phyloP scores from a whole-genome alignment of 805 yeast species.

The Hanseniaspora meyeri region DNA sequence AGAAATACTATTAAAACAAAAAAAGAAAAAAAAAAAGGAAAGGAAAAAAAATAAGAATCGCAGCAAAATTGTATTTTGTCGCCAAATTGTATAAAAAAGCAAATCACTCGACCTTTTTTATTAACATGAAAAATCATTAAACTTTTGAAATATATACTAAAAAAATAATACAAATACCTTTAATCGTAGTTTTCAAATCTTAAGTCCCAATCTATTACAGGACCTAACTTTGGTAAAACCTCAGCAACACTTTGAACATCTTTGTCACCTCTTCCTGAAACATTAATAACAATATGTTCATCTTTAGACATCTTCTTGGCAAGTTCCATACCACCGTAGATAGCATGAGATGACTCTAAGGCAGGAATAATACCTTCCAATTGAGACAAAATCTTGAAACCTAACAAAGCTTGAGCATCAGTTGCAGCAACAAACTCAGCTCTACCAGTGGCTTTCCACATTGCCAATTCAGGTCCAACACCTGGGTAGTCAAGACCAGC shows the following conservation, averaged over 20 bases:
- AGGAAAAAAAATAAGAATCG: too few relatives aligned
- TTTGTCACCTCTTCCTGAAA: conserved; percentile 98
- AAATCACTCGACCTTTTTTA: neutral
- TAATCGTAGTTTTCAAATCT: conserved; percentile 51
- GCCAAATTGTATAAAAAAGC: neutral
- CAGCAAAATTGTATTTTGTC: too few relatives aligned
- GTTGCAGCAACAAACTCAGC: conserved; percentile 85
- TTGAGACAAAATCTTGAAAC: conserved; percentile 79
- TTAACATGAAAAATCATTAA: neutral
- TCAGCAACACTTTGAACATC: conserved; percentile 98
- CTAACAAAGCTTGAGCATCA: conserved; percentile 87
- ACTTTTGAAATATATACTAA: neutral
- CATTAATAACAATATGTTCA: conserved; percentile 71
- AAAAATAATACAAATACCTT: neutral
- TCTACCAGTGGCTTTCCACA: conserved; percentile 89
- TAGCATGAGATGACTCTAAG: conserved; percentile 92
- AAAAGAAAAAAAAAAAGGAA: too few relatives aligned
- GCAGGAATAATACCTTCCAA: conserved; percentile 98
- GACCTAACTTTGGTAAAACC: conserved; percentile 78
- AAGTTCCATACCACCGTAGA: conserved; percentile 75
- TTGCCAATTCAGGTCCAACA: conserved; percentile 95
- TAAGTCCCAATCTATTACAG: conserved; percentile 88
- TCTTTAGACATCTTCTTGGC: conserved; percentile 76
- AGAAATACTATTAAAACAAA: too few relatives aligned
- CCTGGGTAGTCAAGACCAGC: conserved; percentile 99